Percentiles rank a stretch among this genome's conserved stretches.
Evolutionary conservation across 2,329 filamentous ascomycete species (phyloP).

Genomic region (Boeremia lycopersici): DNA sequence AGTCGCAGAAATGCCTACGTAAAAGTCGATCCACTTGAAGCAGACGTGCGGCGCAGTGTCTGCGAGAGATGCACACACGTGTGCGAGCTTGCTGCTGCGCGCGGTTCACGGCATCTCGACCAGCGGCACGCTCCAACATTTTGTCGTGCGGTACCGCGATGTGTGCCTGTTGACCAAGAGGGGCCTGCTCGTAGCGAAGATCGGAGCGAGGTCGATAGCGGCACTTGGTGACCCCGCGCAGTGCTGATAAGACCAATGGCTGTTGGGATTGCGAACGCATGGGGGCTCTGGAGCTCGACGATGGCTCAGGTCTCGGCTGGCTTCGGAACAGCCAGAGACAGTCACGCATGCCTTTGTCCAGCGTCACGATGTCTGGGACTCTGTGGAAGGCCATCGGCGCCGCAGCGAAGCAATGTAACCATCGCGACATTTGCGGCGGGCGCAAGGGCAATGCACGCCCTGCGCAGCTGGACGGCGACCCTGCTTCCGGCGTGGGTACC

Average conservation of each 20-base stretch:
- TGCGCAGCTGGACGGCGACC: background rate
- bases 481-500: constrained; percentile 16
- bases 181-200: constrained; percentile 30
- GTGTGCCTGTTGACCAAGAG: constrained; percentile 6
- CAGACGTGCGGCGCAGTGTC: constrained; percentile 1
- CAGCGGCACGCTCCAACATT: background rate
- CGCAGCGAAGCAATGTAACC: constrained; percentile 9
- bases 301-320: constrained; percentile 38
- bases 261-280: constrained; percentile 32
- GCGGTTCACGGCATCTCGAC: constrained; percentile 5
- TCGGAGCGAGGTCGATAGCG: constrained; percentile 31
- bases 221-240: constrained; percentile 29
- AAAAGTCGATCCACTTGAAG: constrained; percentile 3
- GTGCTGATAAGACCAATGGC: constrained; percentile 42
- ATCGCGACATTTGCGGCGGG: constrained; percentile 15
- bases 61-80: constrained; percentile 11
- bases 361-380: constrained; percentile 2
- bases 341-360: background rate
- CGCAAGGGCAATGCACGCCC: constrained; percentile 5
- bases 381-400: background rate
- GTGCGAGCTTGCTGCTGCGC: constrained; percentile 17
- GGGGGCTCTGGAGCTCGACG: constrained; percentile 24
- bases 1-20: constrained; percentile 7
- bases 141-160: constrained; percentile 6
- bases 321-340: constrained; percentile 26